phyloP scores from a whole-genome alignment of 2,329 filamentous ascomycete genomes.

The Trichophyton schoenleinii region DNA sequence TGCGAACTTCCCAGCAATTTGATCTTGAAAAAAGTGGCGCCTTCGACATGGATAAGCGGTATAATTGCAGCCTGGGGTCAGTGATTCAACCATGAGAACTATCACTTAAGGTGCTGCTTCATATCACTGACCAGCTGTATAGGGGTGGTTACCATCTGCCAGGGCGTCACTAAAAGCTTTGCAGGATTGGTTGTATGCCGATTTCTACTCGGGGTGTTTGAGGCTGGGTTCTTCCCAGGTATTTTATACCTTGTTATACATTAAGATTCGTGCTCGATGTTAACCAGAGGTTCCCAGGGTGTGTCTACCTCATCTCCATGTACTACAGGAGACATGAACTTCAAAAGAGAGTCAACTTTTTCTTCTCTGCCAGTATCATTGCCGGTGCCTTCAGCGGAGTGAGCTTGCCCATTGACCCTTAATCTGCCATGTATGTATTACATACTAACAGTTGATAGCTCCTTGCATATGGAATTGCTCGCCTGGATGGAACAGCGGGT shows the following conservation, averaged over 20 bases:
- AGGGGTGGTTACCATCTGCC: constrained; percentile 34
- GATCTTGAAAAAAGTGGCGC: constrained; percentile 32
- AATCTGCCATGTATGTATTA: background rate
- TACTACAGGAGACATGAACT: constrained; percentile 30
- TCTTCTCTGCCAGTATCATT: constrained; percentile 26
- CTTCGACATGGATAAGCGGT: constrained; percentile 31
- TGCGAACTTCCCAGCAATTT: constrained; percentile 38
- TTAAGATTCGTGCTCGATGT: background rate
- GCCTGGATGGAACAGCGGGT: constrained; percentile 31
- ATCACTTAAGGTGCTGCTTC: constrained; percentile 9
- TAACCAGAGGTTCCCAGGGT: constrained; percentile 15
- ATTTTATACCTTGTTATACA: background rate
- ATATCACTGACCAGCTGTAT: background rate
- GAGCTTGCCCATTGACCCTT: constrained; percentile 9
- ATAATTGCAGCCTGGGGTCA: constrained; percentile 29
- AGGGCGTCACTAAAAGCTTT: constrained; percentile 31
- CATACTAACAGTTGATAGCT: constrained; percentile 16
- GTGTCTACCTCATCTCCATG: constrained; percentile 23
- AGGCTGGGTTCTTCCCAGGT: constrained; percentile 30
- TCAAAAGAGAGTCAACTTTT: constrained; percentile 28
- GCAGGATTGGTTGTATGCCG: constrained; percentile 27
- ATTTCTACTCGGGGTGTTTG: constrained; percentile 26
- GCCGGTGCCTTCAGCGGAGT: constrained; percentile 31
- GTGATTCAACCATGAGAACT: background rate
- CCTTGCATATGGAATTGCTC: constrained; percentile 32